Evolutionary conservation across 768 basidiomycete genomes (phyloP).

Genomic region (Amanita polypyramis): DNA sequence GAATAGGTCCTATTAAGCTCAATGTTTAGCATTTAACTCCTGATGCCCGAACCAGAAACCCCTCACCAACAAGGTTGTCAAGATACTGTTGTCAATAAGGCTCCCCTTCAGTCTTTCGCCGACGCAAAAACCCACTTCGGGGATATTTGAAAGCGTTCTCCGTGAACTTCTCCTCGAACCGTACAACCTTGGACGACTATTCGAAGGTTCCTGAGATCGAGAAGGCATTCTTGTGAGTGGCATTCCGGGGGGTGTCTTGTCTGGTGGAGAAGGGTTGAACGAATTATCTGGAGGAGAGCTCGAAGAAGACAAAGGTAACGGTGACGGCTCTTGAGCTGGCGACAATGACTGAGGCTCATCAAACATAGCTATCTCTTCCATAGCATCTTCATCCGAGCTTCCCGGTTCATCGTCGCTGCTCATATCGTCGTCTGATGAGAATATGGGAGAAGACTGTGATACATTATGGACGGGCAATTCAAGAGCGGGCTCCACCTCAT

Average conservation of each 20-base stretch:
- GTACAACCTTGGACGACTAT: constrained; percentile 12
- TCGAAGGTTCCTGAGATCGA: constrained; percentile 15
- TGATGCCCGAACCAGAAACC: constrained; percentile 9
- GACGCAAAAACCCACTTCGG: constrained; percentile 35
- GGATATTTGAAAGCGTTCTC: constrained; percentile 26
- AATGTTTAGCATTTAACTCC: not conserved
- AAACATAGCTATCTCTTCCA: constrained; percentile 77
- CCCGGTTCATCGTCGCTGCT: constrained; percentile 55
- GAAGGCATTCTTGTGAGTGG: constrained; percentile 15
- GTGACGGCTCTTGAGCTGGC: constrained; percentile 20
- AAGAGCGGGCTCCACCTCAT: constrained; percentile 52
- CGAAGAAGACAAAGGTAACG: constrained; percentile 21
- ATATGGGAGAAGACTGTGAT: constrained; percentile 38
- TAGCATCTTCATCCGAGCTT: constrained; percentile 68
- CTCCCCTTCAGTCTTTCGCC: constrained; percentile 76
- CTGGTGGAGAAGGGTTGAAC: constrained; percentile 19
- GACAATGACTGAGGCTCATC: constrained; percentile 40
- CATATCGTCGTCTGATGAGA: constrained; percentile 39
- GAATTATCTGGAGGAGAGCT: constrained; percentile 18
- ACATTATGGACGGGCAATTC: constrained; percentile 55
- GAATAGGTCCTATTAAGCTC: constrained; percentile 67
- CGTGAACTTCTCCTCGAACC: constrained; percentile 49
- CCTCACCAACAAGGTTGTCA: constrained; percentile 70
- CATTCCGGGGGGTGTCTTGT: constrained; percentile 15
- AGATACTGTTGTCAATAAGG: constrained; percentile 65